Base-by-base conservation (phyloP, 179 eudicot genomes). In the Amaranthus tricolor region DNA sequence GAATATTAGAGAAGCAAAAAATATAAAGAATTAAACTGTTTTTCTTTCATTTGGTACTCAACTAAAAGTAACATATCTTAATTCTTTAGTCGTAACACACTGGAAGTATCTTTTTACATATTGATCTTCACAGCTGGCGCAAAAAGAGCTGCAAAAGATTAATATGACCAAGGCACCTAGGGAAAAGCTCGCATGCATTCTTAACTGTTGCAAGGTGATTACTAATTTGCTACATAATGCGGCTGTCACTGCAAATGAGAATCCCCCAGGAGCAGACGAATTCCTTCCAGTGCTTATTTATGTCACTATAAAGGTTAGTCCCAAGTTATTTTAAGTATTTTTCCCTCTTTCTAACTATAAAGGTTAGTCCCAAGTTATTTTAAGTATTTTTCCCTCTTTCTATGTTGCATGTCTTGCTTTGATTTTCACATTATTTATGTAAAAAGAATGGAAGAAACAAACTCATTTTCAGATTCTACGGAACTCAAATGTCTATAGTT, bases 141-240 rank as follows among this genome's bases (percentile, higher is more conserved):
- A 92, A 79, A 94, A 94, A 72, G 98, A 94, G 87, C 92, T 94
- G 68, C 97, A 89, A 74, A 94, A 94, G 87, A 94, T 94, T 66
- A 94, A 94, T 75, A 89, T 89, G 96, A 84, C 82, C 92, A 94
- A 90, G 89, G 93, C 97, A 62, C 98, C 98, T 51, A 87, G 97
- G 78, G 98, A 94, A 81, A 94, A 94, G 85, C 94, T 94, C 62
- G 96, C 86, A 55, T 94, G 98, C 79, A 90, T 94, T 62, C 93
- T 94, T 47, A 87, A 81, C 69, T 94, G 98, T 81, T 92, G 98
- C 85, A 92, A 90, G 81, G 98, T 94, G 77, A 94, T 94, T 78
- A 92, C 82, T 69, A 94, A 94, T 85, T 84, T 94, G 77, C 87
- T 94, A 77, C 85, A 86, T 54, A 92, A 90, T 88, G 98, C 96